Evolutionary conservation across 2,329 filamentous ascomycete species (phyloP), one percentile per base, ranked within the genome.

Genomic region (Colletotrichum sp.): DNA sequence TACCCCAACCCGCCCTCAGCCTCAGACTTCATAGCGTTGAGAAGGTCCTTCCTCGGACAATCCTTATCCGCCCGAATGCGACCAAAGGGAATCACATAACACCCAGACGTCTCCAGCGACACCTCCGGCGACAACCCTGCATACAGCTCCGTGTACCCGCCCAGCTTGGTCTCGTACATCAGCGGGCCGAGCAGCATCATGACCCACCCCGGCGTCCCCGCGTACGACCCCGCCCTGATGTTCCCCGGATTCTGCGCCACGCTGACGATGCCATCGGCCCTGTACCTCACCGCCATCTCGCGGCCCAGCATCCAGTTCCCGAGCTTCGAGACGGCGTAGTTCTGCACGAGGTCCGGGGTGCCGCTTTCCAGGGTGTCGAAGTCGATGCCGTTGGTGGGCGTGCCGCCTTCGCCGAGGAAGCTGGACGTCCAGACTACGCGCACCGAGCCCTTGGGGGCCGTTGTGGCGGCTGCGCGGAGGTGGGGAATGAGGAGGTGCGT

Each of bases 41-140:
- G 18, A 48, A 48, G 18, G 6, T 48, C 18, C n/a, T 48, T 48
- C 43, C 43, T 48, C 43, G 18, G 43, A 21, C 43, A 48, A 48
- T 48, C 43, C 18, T n/a, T 18, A 21, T 21, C 43, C 43, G 43
- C 18, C 43, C 43, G 18, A 12, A 48, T 21, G 0, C n/a, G 9
- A 0, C 43, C 43, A 21, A 48, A 48, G 0, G 43, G 43, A 7
- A 48, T 21, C 0, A 48, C 43, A 48, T 48, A 48, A 48, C 43
- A n/a, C 43, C 43, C 43, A 0, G 18, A 48, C 9, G 0, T 12
- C 43, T 48, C 43, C 10, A 48, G 0, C 10, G 18, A 12, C 10
- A 48, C 43, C 43, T 48, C 43, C 18, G 18, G 16, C 43, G 43
- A 48, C 43, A 48, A 48, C 10, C 43, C 43, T 1, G 43, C 43